Evolutionary conservation across 768 basidiomycete genomes (phyloP).

Genomic region (Phaeotremella skinneri): DNA sequence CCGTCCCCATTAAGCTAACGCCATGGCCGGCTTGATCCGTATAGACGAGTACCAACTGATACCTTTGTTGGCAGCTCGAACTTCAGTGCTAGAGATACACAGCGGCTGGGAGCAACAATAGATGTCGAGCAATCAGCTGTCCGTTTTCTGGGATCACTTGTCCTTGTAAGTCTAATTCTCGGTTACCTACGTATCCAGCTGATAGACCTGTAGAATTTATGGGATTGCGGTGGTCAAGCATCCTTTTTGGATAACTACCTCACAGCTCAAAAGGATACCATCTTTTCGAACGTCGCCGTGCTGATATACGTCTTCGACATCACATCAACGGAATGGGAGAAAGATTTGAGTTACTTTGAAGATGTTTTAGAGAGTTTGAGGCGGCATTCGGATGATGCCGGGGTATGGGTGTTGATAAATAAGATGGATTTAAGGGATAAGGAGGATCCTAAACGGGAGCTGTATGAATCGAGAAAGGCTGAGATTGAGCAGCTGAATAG

Average conservation of each 20-base stretch:
- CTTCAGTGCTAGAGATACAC: constrained; percentile 86
- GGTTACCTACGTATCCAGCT: background rate
- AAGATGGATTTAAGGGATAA: constrained; percentile 88
- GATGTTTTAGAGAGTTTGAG: constrained; percentile 82
- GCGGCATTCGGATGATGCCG: constrained; percentile 59
- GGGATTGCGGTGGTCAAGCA: constrained; percentile 99
- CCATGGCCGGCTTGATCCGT: background rate
- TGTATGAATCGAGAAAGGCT: constrained; percentile 68
- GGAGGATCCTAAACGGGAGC: constrained; percentile 56
- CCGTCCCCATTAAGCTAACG: background rate
- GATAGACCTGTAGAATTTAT: constrained; percentile 62
- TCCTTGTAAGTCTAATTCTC: constrained; percentile 56
- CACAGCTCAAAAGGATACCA: constrained; percentile 82
- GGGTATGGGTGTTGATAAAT: constrained; percentile 85
- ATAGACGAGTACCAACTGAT: background rate
- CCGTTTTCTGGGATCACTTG: constrained; percentile 91
- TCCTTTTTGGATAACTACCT: constrained; percentile 98
- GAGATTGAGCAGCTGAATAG: constrained; percentile 65
- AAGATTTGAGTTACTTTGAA: constrained; percentile 87
- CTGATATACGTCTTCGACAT: constrained; percentile 99
- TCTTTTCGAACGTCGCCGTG: constrained; percentile 94
- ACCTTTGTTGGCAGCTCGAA: constrained; percentile 65
- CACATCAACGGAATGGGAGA: constrained; percentile 72
- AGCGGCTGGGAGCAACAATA: constrained; percentile 90
- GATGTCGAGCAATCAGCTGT: constrained; percentile 98